These are phyloP conservation scores for Hanseniaspora pseudoguilliermondii DNA, from an alignment of 805 yeast species.

Conservation along the genomic window DNA sequence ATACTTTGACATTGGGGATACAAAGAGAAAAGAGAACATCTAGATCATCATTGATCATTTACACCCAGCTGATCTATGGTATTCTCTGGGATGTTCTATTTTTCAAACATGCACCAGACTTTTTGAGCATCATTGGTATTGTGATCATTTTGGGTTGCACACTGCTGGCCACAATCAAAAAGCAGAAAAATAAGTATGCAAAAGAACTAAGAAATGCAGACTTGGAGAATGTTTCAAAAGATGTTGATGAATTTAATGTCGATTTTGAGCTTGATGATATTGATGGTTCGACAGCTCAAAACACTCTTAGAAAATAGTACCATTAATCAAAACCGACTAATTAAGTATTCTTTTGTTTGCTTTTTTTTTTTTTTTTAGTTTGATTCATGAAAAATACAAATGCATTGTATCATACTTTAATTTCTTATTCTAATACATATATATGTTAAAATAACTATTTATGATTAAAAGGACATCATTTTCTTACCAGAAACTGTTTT, in stretches of 20 bases:
- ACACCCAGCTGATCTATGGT: constrained; percentile 69
- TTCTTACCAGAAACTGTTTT: constrained; percentile 21
- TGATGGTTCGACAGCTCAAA: neutral
- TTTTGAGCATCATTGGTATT: constrained; percentile 59
- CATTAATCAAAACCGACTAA: too few species aligned
- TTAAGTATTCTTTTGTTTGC: too few species aligned
- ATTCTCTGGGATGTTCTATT: constrained; percentile 57
- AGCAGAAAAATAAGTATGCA: neutral
- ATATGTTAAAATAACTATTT: neutral
- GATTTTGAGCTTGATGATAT: constrained; percentile 7
- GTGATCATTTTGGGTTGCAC: constrained; percentile 56
- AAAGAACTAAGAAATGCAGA: neutral
- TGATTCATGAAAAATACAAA: neutral
- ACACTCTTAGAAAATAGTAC: neutral
- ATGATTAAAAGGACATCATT: constrained; percentile 17
- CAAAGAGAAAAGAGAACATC: constrained; percentile 67
- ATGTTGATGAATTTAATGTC: neutral
- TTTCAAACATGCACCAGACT: constrained; percentile 62
- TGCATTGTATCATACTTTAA: neutral
- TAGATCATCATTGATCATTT: constrained; percentile 59
- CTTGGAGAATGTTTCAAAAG: neutral
- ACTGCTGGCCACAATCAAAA: constrained; percentile 36
- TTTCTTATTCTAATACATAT: neutral
- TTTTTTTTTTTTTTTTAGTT: too few species aligned
- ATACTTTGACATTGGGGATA: constrained; percentile 64